Evolutionary conservation across 331 rosid genomes (phyloP), one percentile per base, ranked within the genome.

Genomic region (Arachis monticola): DNA sequence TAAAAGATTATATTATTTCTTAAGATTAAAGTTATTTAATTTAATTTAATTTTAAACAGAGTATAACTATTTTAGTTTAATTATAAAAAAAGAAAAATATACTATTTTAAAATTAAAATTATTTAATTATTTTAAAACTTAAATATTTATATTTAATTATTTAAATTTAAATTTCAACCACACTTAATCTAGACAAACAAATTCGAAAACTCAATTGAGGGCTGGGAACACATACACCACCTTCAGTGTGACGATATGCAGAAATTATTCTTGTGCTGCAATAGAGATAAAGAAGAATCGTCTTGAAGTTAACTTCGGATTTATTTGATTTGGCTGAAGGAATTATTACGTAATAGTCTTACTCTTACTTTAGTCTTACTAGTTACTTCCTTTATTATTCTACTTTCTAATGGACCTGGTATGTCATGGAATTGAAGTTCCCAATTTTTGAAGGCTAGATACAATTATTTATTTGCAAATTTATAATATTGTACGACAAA

Each of bases 271-370:
- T 84, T 67, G 68, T 80, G 67, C 73, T 77, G 22, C 60, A 31
- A 59, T 85, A 87, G 79, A 85, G 86, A 85, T 85, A 85, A 73
- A 41, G 52, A 79, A 72, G 82, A 71, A 67, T 27, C 70, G 66
- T 58, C 70, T 67, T 41, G 46, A 5, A 78, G 65, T 51, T 70
- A 60, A 12, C 3, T 46, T 70, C 59, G 84, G 53, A 31, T 56
- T 75, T 60, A 11, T 78, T 76, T 50, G n/a, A 17, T 70, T 72
- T 63, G 69, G 55, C 40, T 46, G 41, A 53, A 76, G 75, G 56
- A 55, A 72, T 60, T 76, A 64, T 56, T 42, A 40, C 30, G 64
- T 77, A 32, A 66, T 70, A 53, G 0, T 22, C 22, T 22, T 22
- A 22, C 46, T 70, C 44, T 69, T 56, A 17, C 22, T 17, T 17